A percentile compares a stretch with the other conserved stretches of the same genome.
Conservation (phyloP, 192 early-diverging fungal species). For the Diversispora eburnea region DNA sequence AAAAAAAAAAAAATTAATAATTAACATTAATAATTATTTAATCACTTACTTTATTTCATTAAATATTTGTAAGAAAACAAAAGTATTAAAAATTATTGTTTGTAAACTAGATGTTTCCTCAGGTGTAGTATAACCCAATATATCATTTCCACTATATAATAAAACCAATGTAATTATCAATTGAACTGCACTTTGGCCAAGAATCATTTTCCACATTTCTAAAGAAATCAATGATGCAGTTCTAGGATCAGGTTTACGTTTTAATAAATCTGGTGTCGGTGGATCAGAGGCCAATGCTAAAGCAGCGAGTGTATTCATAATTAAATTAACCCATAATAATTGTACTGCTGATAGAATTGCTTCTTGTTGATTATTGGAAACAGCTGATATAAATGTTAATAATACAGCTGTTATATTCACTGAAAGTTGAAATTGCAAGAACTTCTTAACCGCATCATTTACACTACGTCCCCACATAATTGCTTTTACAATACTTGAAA, state of each 20-base stretch:
- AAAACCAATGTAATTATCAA: constrained; percentile 74
- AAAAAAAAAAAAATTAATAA: no score
- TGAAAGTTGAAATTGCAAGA: constrained; percentile 97
- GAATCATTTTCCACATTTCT: constrained; percentile 95
- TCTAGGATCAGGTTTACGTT: constrained; percentile 79
- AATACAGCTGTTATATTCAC: constrained; percentile 94
- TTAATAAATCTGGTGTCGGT: constrained; percentile 77
- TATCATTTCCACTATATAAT: constrained; percentile 57
- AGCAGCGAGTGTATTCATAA: constrained; percentile 99
- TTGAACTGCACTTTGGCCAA: constrained; percentile 88
- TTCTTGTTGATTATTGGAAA: constrained; percentile 56
- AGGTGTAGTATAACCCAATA: constrained; percentile 47
- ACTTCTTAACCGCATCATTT: constrained; percentile 96
- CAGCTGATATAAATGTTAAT: constrained; percentile 73
- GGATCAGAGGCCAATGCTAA: constrained; percentile 95
- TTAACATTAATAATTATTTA: no score
- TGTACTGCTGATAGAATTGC: constrained; percentile 95
- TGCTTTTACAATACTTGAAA: constrained; percentile 93
- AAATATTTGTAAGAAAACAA: constrained; percentile 79
- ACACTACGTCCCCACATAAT: constrained; percentile 96
- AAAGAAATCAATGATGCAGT: constrained; percentile 80
- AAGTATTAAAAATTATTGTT: constrained; percentile 88
- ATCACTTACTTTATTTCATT: constrained; percentile 60
- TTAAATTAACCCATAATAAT: constrained; percentile 97
- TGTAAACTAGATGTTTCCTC: constrained; percentile 47